Conservation (phyloP, 176 grass and related monocot genomes). For the Avena insularis region DNA sequence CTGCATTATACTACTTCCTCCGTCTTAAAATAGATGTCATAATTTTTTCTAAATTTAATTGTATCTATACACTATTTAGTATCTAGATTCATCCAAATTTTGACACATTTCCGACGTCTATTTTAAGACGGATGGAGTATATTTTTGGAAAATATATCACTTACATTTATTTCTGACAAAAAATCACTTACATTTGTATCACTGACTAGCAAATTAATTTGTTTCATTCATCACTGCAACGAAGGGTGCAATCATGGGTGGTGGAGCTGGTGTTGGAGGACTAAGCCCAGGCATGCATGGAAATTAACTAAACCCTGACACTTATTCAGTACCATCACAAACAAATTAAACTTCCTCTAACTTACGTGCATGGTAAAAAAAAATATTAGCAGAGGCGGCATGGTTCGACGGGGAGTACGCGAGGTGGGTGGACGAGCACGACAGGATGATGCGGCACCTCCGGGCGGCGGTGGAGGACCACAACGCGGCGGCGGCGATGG, state of each 20-base stretch:
- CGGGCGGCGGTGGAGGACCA: conserved; percentile 44
- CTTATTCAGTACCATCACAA: neutral
- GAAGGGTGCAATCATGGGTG: conserved; percentile 48
- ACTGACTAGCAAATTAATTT: neutral
- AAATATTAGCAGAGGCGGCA: conserved; percentile 47
- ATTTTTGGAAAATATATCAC: too few species aligned
- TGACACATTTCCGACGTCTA: too few species aligned
- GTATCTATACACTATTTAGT: too few species aligned
- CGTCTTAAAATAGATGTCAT: too few species aligned
- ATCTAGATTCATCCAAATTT: too few species aligned
- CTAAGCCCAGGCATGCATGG: conserved; percentile 57
- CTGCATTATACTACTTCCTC: neutral
- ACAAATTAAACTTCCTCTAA: neutral
- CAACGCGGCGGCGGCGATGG: neutral
- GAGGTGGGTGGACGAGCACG: conserved; percentile 58
- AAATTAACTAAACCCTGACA: conserved; percentile 13
- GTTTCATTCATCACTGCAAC: conserved; percentile 11
- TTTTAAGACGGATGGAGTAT: too few species aligned
- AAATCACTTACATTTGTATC: neutral
- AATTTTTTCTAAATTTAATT: too few species aligned
- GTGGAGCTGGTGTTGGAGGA: conserved; percentile 40
- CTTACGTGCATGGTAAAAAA: neutral
- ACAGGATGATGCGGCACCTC: conserved; percentile 51
- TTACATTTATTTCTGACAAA: neutral
- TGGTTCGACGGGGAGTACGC: conserved; percentile 59